These are phyloP conservation scores for Tieghemiomyces parasiticus DNA, from an alignment of 192 early-diverging fungal genomes.

Conservation along the genomic window DNA sequence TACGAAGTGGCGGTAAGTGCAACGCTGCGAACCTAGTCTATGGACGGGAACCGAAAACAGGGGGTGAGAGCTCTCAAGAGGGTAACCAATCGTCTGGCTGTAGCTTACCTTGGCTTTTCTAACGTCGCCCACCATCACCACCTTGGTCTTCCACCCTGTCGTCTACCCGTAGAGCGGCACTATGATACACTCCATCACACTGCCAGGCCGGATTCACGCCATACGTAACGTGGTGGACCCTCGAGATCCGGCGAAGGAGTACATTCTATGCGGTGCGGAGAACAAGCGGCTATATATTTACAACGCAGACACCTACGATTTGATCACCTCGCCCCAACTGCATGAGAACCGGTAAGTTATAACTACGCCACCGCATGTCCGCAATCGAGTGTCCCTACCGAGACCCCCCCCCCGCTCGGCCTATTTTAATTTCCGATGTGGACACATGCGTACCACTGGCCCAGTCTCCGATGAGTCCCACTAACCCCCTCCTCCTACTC, in stretches of 20 bases:
- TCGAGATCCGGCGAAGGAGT: slow-evolving; percentile 24
- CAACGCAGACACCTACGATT: slow-evolving; percentile 25
- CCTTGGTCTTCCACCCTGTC: neutral
- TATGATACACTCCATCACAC: slow-evolving; percentile 13
- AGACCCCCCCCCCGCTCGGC: too few relatives aligned
- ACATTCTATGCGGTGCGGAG: slow-evolving; percentile 38
- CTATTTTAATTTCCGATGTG: neutral
- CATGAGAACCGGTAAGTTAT: slow-evolving; percentile 24
- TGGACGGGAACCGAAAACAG: slow-evolving; percentile 13
- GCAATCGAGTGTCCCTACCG: too few relatives aligned
- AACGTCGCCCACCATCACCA: too few relatives aligned
- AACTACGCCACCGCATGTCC: too few relatives aligned
- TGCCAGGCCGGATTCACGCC: slow-evolving; percentile 19
- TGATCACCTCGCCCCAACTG: slow-evolving; percentile 23
- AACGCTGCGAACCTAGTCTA: neutral
- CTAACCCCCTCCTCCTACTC: slow-evolving; percentile 18
- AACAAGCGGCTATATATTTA: slow-evolving; percentile 41
- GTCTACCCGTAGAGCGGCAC: slow-evolving; percentile 17
- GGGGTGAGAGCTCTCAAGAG: slow-evolving; percentile 15
- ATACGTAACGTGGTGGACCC: slow-evolving; percentile 22
- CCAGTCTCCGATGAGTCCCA: too few relatives aligned
- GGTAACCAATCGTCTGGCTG: slow-evolving; percentile 17
- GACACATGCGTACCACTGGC: slow-evolving; percentile 23
- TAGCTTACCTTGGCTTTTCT: slow-evolving; percentile 5
- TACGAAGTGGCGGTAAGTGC: slow-evolving; percentile 41